phyloP scores from a whole-genome alignment of 345 rosid genomes.

The Brassica juncea region DNA sequence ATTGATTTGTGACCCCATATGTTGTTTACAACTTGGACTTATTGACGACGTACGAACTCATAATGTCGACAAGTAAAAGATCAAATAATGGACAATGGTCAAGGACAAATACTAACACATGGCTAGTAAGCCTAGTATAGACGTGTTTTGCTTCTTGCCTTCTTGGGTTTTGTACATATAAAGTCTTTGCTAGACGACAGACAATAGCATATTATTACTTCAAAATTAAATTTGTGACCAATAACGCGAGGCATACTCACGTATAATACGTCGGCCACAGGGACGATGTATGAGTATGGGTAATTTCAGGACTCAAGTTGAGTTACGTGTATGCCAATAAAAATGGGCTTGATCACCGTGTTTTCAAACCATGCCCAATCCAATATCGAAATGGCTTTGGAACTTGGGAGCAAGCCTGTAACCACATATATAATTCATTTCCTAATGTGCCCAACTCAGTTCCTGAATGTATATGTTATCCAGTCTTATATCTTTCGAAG shows the following conservation, averaged over 20 bases:
- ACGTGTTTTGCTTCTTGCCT: background rate
- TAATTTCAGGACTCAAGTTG: background rate
- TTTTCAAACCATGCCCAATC: background rate
- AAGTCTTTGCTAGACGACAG: conserved; percentile 9
- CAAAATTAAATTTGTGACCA: background rate
- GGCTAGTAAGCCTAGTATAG: conserved; percentile 29
- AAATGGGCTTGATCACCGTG: conserved; percentile 6
- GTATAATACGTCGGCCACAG: conserved; percentile 10
- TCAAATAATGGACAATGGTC: conserved; percentile 31
- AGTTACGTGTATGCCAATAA: background rate
- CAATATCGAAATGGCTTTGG: background rate
- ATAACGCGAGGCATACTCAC: background rate
- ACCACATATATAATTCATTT: background rate
- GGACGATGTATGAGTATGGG: conserved; percentile 9
- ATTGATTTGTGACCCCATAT: conserved; percentile 2
- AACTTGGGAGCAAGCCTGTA: background rate
- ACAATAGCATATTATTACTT: background rate
- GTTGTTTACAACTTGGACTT: conserved; percentile 2
- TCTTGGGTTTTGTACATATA: background rate
- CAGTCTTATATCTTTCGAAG: background rate
- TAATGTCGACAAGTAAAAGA: conserved; percentile 32
- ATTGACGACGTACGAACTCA: conserved; percentile 33
- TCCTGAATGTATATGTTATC: background rate
- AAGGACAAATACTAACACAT: conserved; percentile 15
- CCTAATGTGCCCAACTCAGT: background rate